A percentile compares a stretch with the other conserved stretches of the same genome.
These are phyloP conservation scores for Boehmeria nivea DNA, from an alignment of 306 rosid genomes.

Conservation along the genomic window DNA sequence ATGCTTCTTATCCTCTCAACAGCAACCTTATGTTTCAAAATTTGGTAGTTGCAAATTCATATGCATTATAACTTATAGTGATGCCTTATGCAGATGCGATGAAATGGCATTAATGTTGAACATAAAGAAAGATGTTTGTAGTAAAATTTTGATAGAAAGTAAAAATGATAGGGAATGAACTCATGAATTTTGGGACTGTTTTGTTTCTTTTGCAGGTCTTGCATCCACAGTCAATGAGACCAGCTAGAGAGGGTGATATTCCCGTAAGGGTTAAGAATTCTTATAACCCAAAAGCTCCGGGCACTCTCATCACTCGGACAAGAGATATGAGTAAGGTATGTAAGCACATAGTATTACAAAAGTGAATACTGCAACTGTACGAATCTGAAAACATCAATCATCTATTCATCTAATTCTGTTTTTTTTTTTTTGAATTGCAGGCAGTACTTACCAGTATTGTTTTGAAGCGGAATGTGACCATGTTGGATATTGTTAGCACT, in stretches of 20 bases:
- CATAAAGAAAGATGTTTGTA: not conserved
- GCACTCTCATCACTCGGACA: slow-evolving; percentile 76
- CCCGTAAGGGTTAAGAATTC: slow-evolving; percentile 98
- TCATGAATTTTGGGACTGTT: not conserved
- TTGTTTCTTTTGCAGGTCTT: slow-evolving; percentile 53
- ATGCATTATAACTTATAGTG: too few species aligned
- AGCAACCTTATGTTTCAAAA: too few species aligned
- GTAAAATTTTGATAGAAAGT: too few species aligned
- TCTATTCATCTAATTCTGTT: not conserved
- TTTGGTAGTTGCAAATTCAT: too few species aligned
- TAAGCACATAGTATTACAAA: slow-evolving; percentile 11
- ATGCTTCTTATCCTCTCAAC: too few species aligned
- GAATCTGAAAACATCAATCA: slow-evolving; percentile 8
- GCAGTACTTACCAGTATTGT: slow-evolving; percentile 88
- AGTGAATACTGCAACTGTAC: slow-evolving; percentile 11
- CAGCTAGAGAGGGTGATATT: slow-evolving; percentile 93
- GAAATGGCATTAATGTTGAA: not conserved
- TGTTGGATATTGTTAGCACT: slow-evolving; percentile 96
- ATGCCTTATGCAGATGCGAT: too few species aligned
- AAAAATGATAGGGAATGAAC: slow-evolving; percentile 1
- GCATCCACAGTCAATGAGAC: slow-evolving; percentile 99
- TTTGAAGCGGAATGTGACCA: slow-evolving; percentile 79
- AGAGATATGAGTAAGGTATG: slow-evolving; percentile 94
- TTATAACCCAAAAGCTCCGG: slow-evolving; percentile 90
- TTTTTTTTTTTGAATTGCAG: slow-evolving; percentile 43